A percentile compares a stretch with the other conserved stretches of the same genome.
phyloP scores from a whole-genome alignment of 108 stramenopile genomes.

The Chaetoceros tenuissimus region DNA sequence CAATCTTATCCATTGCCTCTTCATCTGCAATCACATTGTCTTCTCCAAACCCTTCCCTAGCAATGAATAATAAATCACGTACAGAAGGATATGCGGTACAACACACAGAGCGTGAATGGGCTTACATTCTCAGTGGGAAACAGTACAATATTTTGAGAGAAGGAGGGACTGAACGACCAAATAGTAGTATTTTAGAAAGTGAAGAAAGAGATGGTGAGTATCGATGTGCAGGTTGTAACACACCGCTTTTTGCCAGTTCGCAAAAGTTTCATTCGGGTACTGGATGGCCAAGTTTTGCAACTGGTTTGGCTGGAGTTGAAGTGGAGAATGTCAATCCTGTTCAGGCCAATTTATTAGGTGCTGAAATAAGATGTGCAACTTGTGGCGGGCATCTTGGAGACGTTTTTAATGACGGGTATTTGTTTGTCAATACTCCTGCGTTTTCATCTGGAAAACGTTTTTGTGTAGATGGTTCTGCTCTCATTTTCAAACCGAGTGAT shows the following conservation, averaged over 20 bases:
- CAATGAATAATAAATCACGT: constrained; percentile 23
- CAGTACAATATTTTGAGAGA: constrained; percentile 65
- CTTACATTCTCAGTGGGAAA: constrained; percentile 29
- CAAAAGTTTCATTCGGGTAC: constrained; percentile 76
- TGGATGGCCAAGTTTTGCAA: constrained; percentile 69
- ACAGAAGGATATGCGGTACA: constrained; percentile 46
- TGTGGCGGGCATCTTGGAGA: constrained; percentile 90
- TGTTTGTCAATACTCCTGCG: constrained; percentile 70
- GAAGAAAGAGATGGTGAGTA: constrained; percentile 61
- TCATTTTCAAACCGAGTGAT: constrained; percentile 40
- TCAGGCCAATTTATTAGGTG: constrained; percentile 48
- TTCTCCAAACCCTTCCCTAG: not conserved
- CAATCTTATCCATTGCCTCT: too few relatives aligned
- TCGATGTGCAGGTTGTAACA: constrained; percentile 71
- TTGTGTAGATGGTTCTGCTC: constrained; percentile 71
- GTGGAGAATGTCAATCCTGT: constrained; percentile 51
- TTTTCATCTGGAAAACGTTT: constrained; percentile 49
- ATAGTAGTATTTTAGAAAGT: constrained; percentile 52
- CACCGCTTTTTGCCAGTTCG: constrained; percentile 61
- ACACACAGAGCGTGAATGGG: constrained; percentile 64
- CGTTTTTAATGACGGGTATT: constrained; percentile 67
- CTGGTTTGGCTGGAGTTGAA: constrained; percentile 52
- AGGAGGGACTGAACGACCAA: constrained; percentile 70
- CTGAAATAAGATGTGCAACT: constrained; percentile 70
- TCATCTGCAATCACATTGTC: not conserved